Conservation (phyloP, 2,329 filamentous ascomycete species). For the Diaporthe aspalathi region DNA sequence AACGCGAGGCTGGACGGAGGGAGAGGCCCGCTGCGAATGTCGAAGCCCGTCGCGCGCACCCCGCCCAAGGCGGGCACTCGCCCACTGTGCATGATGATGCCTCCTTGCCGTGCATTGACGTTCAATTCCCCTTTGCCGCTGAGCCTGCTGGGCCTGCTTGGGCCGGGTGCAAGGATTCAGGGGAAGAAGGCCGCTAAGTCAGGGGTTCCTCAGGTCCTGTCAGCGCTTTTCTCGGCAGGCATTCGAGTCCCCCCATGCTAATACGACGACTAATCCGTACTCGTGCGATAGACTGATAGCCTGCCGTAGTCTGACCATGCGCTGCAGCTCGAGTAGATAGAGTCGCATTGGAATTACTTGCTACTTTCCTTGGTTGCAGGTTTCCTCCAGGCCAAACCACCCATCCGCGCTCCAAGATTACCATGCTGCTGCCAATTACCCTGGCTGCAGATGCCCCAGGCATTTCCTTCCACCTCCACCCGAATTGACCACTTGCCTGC, state of each 20-base stretch:
- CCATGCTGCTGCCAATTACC: constrained; percentile 18
- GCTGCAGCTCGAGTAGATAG: not conserved
- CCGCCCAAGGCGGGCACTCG: not conserved
- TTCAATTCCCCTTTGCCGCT: constrained; percentile 5
- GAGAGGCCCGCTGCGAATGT: not conserved
- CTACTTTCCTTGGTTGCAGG: constrained; percentile 12
- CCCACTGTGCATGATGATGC: constrained; percentile 20
- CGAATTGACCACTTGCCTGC: constrained; percentile 11
- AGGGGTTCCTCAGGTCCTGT: constrained; percentile 30
- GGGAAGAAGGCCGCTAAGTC: constrained; percentile 26
- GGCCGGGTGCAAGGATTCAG: constrained; percentile 33
- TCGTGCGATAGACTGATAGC: not conserved
- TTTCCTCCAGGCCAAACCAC: constrained; percentile 20
- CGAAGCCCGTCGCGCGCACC: constrained; percentile 2
- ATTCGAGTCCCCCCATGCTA: too few species aligned
- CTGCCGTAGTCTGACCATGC: not conserved
- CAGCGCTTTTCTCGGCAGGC: constrained; percentile 13
- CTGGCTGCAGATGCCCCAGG: constrained; percentile 25
- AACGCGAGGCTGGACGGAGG: constrained; percentile 1
- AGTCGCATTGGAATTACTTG: constrained; percentile 10
- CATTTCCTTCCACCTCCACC: constrained; percentile 9
- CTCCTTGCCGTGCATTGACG: constrained; percentile 26
- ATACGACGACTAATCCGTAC: too few species aligned
- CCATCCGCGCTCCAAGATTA: constrained; percentile 2
- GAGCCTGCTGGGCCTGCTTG: not conserved